These are phyloP conservation scores for Entomophthora muscae DNA, from an alignment of 371 early-diverging fungal species.

Conservation along the genomic window DNA sequence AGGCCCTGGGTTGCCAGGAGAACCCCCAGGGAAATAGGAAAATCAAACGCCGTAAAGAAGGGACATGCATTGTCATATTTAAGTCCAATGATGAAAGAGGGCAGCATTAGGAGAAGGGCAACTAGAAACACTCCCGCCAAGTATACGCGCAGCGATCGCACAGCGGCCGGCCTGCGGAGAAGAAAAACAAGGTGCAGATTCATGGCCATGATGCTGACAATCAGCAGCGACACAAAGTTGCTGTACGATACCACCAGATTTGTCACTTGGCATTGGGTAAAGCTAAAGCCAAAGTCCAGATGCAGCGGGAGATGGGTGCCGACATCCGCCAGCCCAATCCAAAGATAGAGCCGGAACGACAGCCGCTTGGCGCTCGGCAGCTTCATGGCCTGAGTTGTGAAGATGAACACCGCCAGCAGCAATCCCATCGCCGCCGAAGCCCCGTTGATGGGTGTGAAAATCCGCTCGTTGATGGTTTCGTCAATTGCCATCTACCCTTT, in stretches of 20 bases:
- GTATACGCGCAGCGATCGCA: neutral
- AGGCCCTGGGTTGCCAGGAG: neutral
- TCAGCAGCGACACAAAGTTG: neutral
- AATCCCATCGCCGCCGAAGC: neutral
- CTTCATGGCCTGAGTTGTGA: neutral
- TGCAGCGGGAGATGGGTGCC: neutral
- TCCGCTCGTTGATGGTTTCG: too few relatives aligned
- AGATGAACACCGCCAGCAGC: neutral
- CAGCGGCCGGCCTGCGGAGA: neutral
- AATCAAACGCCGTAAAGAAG: neutral
- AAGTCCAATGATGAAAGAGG: neutral
- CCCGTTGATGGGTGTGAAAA: neutral
- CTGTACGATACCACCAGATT: neutral
- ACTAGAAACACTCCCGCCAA: neutral
- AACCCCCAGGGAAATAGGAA: neutral
- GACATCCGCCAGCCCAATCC: constrained; percentile 2
- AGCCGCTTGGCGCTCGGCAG: constrained; percentile 5
- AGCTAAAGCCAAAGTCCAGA: neutral
- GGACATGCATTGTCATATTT: neutral
- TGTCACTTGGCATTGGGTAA: neutral
- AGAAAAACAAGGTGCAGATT: constrained; percentile 4
- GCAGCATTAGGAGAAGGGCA: neutral
- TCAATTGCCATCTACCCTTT: too few relatives aligned
- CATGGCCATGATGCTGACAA: neutral
- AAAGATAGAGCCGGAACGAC: constrained; percentile 3